Conservation (phyloP, 176 grass and related monocot species). For the Aegilops tauschii region DNA sequence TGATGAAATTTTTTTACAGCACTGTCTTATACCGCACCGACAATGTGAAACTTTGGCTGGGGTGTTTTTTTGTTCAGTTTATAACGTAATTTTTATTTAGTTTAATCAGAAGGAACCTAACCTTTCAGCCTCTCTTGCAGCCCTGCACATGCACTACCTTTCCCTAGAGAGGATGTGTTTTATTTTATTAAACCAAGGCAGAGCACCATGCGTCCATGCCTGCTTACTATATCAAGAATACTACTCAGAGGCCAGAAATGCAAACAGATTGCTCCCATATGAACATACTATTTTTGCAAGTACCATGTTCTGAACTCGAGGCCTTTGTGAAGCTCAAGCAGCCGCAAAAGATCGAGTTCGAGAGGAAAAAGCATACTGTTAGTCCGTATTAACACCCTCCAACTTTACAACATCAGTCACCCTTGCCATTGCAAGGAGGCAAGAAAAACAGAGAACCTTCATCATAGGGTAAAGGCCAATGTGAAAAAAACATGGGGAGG, state of each 20-base stretch:
- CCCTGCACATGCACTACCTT: constrained; percentile 1
- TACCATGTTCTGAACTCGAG: neutral
- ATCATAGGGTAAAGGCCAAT: constrained; percentile 16
- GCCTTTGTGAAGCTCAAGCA: neutral
- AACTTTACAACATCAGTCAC: constrained; percentile 33
- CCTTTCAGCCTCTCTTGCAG: neutral
- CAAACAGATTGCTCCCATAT: neutral
- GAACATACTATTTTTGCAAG: neutral
- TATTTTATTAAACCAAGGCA: constrained; percentile 23
- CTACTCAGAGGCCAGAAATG: neutral
- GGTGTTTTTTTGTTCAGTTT: neutral
- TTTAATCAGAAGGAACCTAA: constrained; percentile 12
- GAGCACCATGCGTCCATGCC: constrained; percentile 11
- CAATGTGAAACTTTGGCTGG: neutral
- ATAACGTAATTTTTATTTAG: neutral
- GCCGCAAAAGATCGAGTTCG: neutral
- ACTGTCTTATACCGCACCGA: neutral
- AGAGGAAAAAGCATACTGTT: neutral
- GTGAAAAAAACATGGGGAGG: constrained; percentile 11
- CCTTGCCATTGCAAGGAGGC: constrained; percentile 34
- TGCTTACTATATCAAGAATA: constrained; percentile 25
- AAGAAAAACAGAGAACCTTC: constrained; percentile 38
- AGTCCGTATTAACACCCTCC: constrained; percentile 40
- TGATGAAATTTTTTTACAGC: neutral
- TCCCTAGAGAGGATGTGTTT: constrained; percentile 14